Conservation (phyloP, 345 rosid genomes). For the Trapa bicornis region DNA sequence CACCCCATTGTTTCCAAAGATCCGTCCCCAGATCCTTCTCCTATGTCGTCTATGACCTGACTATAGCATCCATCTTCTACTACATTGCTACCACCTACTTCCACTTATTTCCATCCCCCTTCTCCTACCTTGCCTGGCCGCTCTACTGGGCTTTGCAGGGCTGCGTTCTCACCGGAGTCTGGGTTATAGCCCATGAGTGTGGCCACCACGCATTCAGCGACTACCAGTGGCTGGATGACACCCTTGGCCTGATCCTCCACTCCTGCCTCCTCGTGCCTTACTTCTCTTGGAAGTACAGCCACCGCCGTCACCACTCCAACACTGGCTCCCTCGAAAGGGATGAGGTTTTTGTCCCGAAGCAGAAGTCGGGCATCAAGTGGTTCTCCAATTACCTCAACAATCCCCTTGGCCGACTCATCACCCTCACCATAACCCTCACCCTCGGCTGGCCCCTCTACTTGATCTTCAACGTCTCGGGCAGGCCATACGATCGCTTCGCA, state of each 20-base stretch:
- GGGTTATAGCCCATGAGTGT: slow-evolving; percentile 92
- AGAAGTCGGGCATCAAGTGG: slow-evolving; percentile 36
- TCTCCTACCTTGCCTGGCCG: slow-evolving; percentile 62
- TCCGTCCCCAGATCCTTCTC: slow-evolving; percentile 74
- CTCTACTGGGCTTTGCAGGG: slow-evolving; percentile 80
- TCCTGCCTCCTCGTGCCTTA: slow-evolving; percentile 75
- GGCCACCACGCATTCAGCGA: slow-evolving; percentile 97
- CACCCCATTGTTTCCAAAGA: slow-evolving; percentile 77
- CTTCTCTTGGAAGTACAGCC: slow-evolving; percentile 92
- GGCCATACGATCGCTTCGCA: slow-evolving; percentile 59
- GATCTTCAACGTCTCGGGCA: slow-evolving; percentile 68
- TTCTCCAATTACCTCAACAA: slow-evolving; percentile 59
- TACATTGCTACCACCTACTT: slow-evolving; percentile 45
- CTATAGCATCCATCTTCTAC: slow-evolving; percentile 42
- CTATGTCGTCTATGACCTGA: slow-evolving; percentile 41
- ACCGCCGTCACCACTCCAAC: slow-evolving; percentile 90
- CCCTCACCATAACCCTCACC: slow-evolving; percentile 35
- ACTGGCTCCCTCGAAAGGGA: slow-evolving; percentile 72
- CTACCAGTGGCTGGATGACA: slow-evolving; percentile 77
- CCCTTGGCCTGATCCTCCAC: slow-evolving; percentile 71
- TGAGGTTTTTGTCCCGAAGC: slow-evolving; percentile 79
- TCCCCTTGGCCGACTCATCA: slow-evolving; percentile 49
- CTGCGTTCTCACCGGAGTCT: slow-evolving; percentile 55
- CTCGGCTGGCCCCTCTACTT: slow-evolving; percentile 86
- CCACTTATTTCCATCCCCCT: slow-evolving; percentile 40